Evolutionary conservation across 345 rosid genomes (phyloP).

Genomic region (Rhizophora apiculata): DNA sequence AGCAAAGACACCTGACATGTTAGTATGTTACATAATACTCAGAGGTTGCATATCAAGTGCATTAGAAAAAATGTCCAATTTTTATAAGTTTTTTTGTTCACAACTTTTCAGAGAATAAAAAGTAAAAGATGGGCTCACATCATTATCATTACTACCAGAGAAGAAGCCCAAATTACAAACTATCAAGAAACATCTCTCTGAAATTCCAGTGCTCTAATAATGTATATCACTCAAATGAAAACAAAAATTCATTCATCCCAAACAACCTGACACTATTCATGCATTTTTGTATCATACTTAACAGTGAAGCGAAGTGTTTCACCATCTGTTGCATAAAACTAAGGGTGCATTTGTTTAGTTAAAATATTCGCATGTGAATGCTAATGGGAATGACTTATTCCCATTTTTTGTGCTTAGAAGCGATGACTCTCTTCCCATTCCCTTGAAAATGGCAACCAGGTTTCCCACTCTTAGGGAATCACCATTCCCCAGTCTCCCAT

Average conservation of each 20-base stretch:
- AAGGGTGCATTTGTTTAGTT: too few relatives aligned
- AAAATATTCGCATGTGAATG: too few relatives aligned
- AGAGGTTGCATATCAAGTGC: background rate
- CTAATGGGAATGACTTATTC: too few relatives aligned
- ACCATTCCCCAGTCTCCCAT: too few relatives aligned
- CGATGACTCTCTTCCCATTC: too few relatives aligned
- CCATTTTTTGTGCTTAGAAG: too few relatives aligned
- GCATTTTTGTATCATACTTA: background rate
- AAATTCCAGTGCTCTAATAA: background rate
- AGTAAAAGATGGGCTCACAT: background rate
- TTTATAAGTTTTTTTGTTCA: background rate
- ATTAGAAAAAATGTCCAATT: background rate
- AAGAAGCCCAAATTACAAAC: background rate
- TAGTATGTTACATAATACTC: constrained; percentile 1
- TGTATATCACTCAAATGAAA: background rate
- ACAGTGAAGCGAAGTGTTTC: background rate
- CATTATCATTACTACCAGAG: background rate
- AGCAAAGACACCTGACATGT: constrained; percentile 7
- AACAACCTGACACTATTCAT: background rate
- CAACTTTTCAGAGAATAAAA: background rate
- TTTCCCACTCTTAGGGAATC: too few relatives aligned
- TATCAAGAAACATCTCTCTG: background rate
- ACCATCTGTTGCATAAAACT: too few relatives aligned
- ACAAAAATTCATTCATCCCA: background rate
- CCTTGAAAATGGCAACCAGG: too few relatives aligned